Base-by-base conservation (phyloP, 2,329 filamentous ascomycete species). In the Rhynchosporium secalis region DNA sequence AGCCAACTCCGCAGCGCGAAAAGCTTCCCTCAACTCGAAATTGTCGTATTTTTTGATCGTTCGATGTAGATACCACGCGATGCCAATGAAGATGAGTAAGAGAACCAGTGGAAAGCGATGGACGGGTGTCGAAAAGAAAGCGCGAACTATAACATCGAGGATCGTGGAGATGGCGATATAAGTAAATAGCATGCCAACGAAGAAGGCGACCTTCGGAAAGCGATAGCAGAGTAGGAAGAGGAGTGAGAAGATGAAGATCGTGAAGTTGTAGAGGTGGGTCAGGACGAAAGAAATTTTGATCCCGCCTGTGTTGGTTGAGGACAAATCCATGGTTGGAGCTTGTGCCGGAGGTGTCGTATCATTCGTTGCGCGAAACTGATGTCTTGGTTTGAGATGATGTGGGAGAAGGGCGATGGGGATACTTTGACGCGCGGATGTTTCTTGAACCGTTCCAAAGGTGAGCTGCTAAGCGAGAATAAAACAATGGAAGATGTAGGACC, bases 391-490 rank as follows among this genome's bases (percentile, higher is more conserved):
- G 3, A 20, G n/a, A 2, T 46, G 1, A 8, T 46, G n/a, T 46
- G 1, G n/a, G 28, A 26, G n/a, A 26, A 20, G 10, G n/a, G 8
- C 5, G 15, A n/a, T 4, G n/a, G 43, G 26, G 33, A 20, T 28
- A 4, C 12, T 15, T 52, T 6, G 33, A 36, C 13, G 48, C 8
- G 33, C 28, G 28, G 9, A 12, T 12, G 20, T 41, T 29, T 38
- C 6, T 4, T 26, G 33, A 28, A 5, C 20, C 40, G 13, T 41
- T 28, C 7, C 13, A n/a, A 20, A 28, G 4, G 33, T n/a, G n/a
- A 46, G 28, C n/a, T 10, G 33, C 20, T 54, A 54, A 54, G 33
- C 49, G 49, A 54, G 48, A 54, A 41, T 8, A 54, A 54, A 40
- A 54, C 49, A 54, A 40, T 40, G 31, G 12, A 54, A 28, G 49